Base-by-base conservation (phyloP, 306 rosid genomes). In the Vigna unguiculata region DNA sequence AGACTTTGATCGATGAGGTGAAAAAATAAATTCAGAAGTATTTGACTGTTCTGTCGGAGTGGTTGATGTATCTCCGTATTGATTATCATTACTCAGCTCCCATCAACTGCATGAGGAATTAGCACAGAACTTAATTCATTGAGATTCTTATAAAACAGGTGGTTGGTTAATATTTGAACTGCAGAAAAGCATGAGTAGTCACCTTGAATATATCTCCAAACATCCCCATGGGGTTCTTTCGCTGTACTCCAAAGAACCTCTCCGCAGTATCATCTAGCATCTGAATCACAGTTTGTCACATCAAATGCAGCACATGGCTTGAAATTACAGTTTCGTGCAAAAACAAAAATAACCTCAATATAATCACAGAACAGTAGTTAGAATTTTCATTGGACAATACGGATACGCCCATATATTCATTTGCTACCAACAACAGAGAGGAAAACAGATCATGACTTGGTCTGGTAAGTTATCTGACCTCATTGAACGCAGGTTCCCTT, bases 131-230 rank as follows among this genome's bases (percentile, higher is more conserved):
- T 28, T 28, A 28, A 81, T 69, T 51, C 59, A 40, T 80, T 46
- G 61, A 67, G 71, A 30, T 30, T 62, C 25, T 51, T 32, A 63
- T 32, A 36, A 47, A 3, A 76, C 13, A 34, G 53, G 41, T 36
- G 55, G 60, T 58, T 69, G 19, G 34, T 46, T 11, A 40, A 16
- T 43, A 40, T 21, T 28, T 14, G 15, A 52, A 62, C 48, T 24
- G 40, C 10, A 38, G 67, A 69, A 41, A 75, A 19, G 17, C 49
- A 75, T 15, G 17, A 20, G 25, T 24, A 71, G 61, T 36, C 65
- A 92, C 99, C 99, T 91, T 96, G 76, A 92, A 89, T 82, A 96
- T 92, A 81, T 96, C 98, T 48, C 96, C 97, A 54, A 96, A 89
- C 93, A 96, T 85, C 21, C 99, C 99, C 91, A 92, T 75, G 2